Evolutionary conservation across 805 yeast genomes (phyloP).

Genomic region (Saccharomycopsis vini): DNA sequence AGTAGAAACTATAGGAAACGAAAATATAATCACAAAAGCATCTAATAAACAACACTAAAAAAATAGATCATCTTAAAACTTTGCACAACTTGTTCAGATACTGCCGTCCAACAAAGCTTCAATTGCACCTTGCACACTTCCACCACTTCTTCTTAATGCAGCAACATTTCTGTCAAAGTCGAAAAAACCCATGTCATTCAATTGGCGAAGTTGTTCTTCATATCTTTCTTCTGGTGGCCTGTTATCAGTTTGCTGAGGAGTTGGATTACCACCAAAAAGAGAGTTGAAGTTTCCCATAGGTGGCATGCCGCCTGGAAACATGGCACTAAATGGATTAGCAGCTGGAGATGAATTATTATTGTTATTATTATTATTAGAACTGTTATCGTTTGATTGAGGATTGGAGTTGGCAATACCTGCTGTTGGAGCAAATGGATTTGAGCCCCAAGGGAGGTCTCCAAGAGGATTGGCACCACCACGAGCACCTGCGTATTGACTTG

Average conservation of each 20-base stretch:
- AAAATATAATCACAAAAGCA: background rate
- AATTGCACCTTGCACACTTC: slow-evolving; percentile 93
- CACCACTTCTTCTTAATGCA: slow-evolving; percentile 92
- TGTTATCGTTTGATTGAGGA: no score
- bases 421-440: no score
- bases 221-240: slow-evolving; percentile 78
- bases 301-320: slow-evolving; percentile 27
- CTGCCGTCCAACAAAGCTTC: slow-evolving; percentile 67
- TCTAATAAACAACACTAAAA: background rate
- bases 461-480: no score
- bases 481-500: no score
- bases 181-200: slow-evolving; percentile 78
- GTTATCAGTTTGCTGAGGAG: slow-evolving; percentile 33
- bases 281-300: slow-evolving; percentile 20
- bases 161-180: slow-evolving; percentile 88
- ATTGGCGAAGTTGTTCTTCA: slow-evolving; percentile 61
- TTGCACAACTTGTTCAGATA: no score
- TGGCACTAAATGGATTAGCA: slow-evolving; percentile 46
- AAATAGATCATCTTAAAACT: background rate
- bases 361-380: no score
- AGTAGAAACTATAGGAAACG: background rate
- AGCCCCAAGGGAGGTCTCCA: no score
- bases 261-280: slow-evolving; percentile 57
- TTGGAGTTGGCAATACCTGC: background rate
- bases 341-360: slow-evolving; percentile 26